Percentiles rank a stretch among this genome's conserved stretches.
Conservation (phyloP, 768 basidiomycete genomes). For the Inosperma sp. region DNA sequence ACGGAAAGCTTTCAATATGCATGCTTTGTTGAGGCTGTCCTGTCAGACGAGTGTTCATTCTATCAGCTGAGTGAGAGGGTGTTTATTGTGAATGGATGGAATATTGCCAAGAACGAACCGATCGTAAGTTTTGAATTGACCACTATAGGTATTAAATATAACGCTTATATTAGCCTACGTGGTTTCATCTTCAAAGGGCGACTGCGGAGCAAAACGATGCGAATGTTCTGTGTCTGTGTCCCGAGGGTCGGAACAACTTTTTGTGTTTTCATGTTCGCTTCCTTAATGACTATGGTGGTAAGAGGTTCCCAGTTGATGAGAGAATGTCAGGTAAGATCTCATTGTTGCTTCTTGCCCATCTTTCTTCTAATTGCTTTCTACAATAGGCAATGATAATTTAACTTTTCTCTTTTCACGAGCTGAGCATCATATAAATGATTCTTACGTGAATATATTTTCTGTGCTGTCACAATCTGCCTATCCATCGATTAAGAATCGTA, state of each 20-base stretch:
- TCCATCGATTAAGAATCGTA: constrained; percentile 9
- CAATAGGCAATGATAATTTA: too few relatives aligned
- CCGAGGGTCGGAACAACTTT: neutral
- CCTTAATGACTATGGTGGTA: neutral
- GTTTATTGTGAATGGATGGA: constrained; percentile 7
- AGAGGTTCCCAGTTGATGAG: neutral
- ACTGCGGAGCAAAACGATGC: neutral
- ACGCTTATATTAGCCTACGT: constrained; percentile 1
- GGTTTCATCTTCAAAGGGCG: constrained; percentile 4
- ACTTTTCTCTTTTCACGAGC: neutral
- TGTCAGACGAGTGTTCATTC: neutral
- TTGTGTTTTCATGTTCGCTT: constrained; percentile 3
- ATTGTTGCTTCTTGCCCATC: too few relatives aligned
- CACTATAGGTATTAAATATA: neutral
- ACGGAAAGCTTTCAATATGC: too few relatives aligned
- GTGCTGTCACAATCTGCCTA: neutral
- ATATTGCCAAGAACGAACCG: neutral
- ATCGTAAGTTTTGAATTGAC: neutral
- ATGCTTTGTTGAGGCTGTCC: neutral
- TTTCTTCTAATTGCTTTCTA: too few relatives aligned
- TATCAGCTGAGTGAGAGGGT: constrained; percentile 1
- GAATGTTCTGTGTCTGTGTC: constrained; percentile 5
- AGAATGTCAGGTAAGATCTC: neutral
- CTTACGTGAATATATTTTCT: constrained; percentile 8
- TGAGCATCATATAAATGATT: neutral